These are phyloP conservation scores for Xylaria scruposa DNA, from an alignment of 495 filamentous ascomycete species.

Conservation along the genomic window DNA sequence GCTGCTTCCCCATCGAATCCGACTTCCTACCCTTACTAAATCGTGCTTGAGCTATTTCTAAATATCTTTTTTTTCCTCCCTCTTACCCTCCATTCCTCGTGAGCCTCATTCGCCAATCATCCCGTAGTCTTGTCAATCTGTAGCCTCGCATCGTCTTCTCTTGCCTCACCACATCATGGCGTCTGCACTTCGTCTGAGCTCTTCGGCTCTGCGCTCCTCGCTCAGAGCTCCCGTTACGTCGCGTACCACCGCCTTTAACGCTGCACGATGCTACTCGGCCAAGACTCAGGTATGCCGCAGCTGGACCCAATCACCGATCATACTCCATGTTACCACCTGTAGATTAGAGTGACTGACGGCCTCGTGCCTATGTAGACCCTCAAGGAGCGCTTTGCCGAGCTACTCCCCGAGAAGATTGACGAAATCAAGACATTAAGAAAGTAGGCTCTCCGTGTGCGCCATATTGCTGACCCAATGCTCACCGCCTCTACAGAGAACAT, in stretches of 20 bases:
- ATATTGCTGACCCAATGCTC: constrained; percentile 28
- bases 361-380: constrained; percentile 68
- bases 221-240: constrained; percentile 65
- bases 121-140: constrained; percentile 33
- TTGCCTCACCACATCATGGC: constrained; percentile 65
- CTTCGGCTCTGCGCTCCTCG: constrained; percentile 76
- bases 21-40: constrained; percentile 25
- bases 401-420: constrained; percentile 93
- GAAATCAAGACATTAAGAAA: constrained; percentile 98
- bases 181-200: constrained; percentile 76
- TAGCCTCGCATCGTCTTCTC: constrained; percentile 33
- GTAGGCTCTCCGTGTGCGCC: constrained; percentile 57
- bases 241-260: constrained; percentile 77
- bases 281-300: constrained; percentile 76
- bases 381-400: constrained; percentile 97
- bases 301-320: constrained; percentile 25
- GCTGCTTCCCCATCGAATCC: constrained; percentile 21
- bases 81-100: constrained; percentile 34
- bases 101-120: constrained; percentile 35
- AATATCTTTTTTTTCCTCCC: constrained; percentile 44
- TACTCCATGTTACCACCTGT: constrained; percentile 10
- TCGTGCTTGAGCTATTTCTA: constrained; percentile 40
- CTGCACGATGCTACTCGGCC: constrained; percentile 85
- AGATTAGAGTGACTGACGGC: constrained; percentile 6
- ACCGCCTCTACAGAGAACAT: constrained; percentile 68